Base-by-base conservation (phyloP, 176 grass and related monocot species). In the Aegilops bicornis region DNA sequence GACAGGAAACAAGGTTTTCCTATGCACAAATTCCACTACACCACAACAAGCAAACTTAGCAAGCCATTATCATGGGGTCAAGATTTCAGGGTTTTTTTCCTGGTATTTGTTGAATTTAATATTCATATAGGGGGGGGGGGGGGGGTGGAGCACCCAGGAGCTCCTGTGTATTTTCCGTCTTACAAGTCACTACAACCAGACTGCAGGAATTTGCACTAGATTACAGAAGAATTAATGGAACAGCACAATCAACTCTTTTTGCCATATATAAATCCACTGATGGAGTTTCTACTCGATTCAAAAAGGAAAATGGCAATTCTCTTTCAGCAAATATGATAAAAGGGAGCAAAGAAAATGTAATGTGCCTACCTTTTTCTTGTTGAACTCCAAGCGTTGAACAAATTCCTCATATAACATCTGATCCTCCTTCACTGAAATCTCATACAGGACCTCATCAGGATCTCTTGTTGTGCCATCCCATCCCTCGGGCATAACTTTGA, bases 401-500 rank as follows among this genome's bases (percentile, higher is more conserved):
- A 99, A 99, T 84, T 99, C 94, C 86, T 99, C 97, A 62, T 97
- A 99, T 74, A 99, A 87, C 92, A 91, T 94, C 42, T 93, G 37
- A 36, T 99, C 94, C 87, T 97, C 97, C 82, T 99, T 99, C 94
- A 87, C 85, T 56, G 97, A 99, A 68, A 99, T 99, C 79, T 99
- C 97, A 88, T 99, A 99, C 2, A 93, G 83, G 64, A 99, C 97
- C 87, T 99, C 97, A 78, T 97, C 97, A 66, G 94, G 94, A 89
- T 99, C 97, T 84, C 92, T 87, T 60, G 85, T 87, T 8, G 90
- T 89, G 8, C 97, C 97, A 90, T 99, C 97, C 97, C 97, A 99
- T 22, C 78, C 97, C 86, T 99, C 97, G 31, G 94, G 97, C 97
- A 99, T 97, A 70, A 99, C 90, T 87, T 94, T 99, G 89, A 99